Conservation (phyloP, 768 basidiomycete genomes). For the Termitomyces sp. region DNA sequence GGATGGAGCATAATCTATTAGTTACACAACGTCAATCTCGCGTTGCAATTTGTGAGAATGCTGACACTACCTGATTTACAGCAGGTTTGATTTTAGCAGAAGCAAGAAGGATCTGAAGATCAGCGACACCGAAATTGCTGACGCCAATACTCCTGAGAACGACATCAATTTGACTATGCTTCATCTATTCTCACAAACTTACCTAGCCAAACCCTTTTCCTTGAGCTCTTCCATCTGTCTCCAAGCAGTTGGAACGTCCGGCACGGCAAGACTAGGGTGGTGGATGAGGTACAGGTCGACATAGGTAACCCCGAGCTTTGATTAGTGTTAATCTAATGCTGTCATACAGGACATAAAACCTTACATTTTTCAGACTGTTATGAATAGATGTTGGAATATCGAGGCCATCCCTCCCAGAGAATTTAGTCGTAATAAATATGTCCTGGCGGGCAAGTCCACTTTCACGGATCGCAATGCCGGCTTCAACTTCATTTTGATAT, state of each 20-base stretch:
- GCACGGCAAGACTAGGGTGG: slow-evolving; percentile 44
- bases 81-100: slow-evolving; percentile 60
- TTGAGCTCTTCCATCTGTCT: slow-evolving; percentile 57
- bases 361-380: slow-evolving; percentile 52
- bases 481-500: slow-evolving; percentile 60
- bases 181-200: not conserved
- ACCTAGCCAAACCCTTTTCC: slow-evolving; percentile 57
- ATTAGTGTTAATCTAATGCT: not conserved
- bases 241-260: slow-evolving; percentile 64
- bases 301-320: slow-evolving; percentile 57
- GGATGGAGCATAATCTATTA: slow-evolving; percentile 65
- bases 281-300: slow-evolving; percentile 76
- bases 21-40: not conserved
- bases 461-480: slow-evolving; percentile 48
- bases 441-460: slow-evolving; percentile 54
- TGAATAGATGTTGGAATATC: slow-evolving; percentile 53
- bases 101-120: slow-evolving; percentile 52
- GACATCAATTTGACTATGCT: not conserved
- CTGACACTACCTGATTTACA: slow-evolving; percentile 56
- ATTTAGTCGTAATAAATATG: slow-evolving; percentile 66
- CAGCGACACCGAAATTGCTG: slow-evolving; percentile 58
- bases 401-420: slow-evolving; percentile 45
- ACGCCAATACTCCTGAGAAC: slow-evolving; percentile 62
- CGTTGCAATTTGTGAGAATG: not conserved
- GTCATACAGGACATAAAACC: slow-evolving; percentile 12